These are phyloP conservation scores for Murraya paniculata DNA, from an alignment of 345 rosid species.

Conservation along the genomic window DNA sequence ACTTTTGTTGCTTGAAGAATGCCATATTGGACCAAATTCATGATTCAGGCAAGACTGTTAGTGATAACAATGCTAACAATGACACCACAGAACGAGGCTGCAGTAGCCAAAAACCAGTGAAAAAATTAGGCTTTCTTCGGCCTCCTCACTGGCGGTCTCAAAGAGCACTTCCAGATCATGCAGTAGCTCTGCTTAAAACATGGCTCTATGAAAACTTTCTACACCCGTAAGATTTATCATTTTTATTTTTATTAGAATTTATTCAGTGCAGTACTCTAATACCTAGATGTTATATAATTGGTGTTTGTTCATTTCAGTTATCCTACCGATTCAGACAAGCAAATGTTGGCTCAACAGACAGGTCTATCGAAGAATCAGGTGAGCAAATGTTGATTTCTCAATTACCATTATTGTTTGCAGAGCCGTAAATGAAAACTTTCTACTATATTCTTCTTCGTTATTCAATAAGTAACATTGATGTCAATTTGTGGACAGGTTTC, in stretches of 20 bases:
- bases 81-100: constrained; percentile 12
- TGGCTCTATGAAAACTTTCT: constrained; percentile 46
- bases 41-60: constrained; percentile 23
- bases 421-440: not conserved
- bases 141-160: constrained; percentile 39
- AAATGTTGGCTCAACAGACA: constrained; percentile 35
- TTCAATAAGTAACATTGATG: not conserved
- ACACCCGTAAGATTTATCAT: constrained; percentile 33
- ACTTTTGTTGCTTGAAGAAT: constrained; percentile 38
- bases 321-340: constrained; percentile 41
- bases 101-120: constrained; percentile 8
- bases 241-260: not conserved
- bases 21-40: constrained; percentile 35
- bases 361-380: constrained; percentile 48
- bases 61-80: not conserved
- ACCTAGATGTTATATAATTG: not conserved
- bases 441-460: not conserved
- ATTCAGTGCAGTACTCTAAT: not conserved
- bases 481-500: constrained; percentile 32
- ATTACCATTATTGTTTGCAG: not conserved
- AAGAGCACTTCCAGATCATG: constrained; percentile 40
- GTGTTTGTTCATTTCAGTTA: constrained; percentile 25
- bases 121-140: constrained; percentile 17
- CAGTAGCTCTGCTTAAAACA: constrained; percentile 33
- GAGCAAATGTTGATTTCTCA: not conserved